Base-by-base conservation (phyloP, 169 alveolate species). In the Plasmodium chabaudi region DNA sequence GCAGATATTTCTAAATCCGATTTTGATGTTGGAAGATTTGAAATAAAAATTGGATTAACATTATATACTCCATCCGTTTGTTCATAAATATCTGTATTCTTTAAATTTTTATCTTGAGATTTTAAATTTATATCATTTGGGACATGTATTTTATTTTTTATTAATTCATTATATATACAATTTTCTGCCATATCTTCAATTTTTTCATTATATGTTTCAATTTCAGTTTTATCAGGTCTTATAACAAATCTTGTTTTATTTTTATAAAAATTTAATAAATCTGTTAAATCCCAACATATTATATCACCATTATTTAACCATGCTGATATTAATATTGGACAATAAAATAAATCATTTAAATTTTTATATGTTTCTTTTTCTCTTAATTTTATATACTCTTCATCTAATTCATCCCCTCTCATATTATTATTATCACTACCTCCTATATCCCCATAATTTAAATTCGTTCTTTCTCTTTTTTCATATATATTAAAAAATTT, bases 221-320 rank as follows among this genome's bases (percentile, higher is more conserved):
- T 49, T 57, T 86, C 91, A 2, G 91, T 69, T 86, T 86, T 86
- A 39, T 86, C 91, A 9, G 82, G 69, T 39, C 91, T 86, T 12
- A 86, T 47, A 21, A 86, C 91, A 21, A 86, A 86, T 34, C 87
- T 56, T 27, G 74, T 59, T 15, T 39, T 68, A 2, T 60, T 64
- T 69, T 86, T 86, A 42, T 86, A 70, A 59, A 15, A 69, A 47
- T 47, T 60, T 69, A 86, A 47, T 44, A 86, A 86, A 27, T 86
- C 75, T 1, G 91, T 86, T 15, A 86, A 46, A 72, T 86, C 91
- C 91, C 91, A 86, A 59, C 91, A 86, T 15, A 86, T 59, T 21
- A 86, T 17, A 27, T 86, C 87, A 5, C 91, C 91, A 51, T 68
- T 86, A 51, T 46, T 69, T 86, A 86, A 56, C 9, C 75, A 86